Evolutionary conservation across 148 eudicot genomes (phyloP).

Genomic region (Limonium bicolor): DNA sequence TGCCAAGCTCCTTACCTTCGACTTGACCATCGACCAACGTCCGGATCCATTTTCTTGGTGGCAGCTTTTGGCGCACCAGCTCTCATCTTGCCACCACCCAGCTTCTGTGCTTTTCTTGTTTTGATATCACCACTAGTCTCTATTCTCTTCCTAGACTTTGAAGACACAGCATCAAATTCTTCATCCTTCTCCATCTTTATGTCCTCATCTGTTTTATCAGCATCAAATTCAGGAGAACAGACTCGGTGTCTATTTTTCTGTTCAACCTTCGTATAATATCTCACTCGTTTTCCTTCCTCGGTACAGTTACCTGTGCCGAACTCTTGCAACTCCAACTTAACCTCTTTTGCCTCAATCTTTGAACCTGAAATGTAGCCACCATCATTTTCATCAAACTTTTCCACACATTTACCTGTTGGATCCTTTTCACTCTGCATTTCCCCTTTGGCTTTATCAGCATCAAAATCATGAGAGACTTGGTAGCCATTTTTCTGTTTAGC

Average conservation of each 20-base stretch:
- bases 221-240: not conserved
- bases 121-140: slow-evolving; percentile 3
- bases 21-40: slow-evolving; percentile 20
- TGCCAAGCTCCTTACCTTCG: slow-evolving; percentile 13
- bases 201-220: not conserved
- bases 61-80: slow-evolving; percentile 3
- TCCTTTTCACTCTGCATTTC: no score
- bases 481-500: no score
- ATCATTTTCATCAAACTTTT: no score
- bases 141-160: slow-evolving; percentile 17
- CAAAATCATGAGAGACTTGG: no score
- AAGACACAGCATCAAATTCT: slow-evolving; percentile 4
- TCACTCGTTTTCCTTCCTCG: slow-evolving; percentile 6
- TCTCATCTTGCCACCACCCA: not conserved
- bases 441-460: no score
- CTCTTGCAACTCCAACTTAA: slow-evolving; percentile 7
- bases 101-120: slow-evolving; percentile 7
- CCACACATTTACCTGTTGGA: no score
- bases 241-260: not conserved
- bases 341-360: slow-evolving; percentile 19
- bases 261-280: not conserved
- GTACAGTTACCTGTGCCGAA: not conserved
- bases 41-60: slow-evolving; percentile 1
- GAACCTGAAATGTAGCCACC: no score
- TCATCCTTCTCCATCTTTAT: not conserved